These are phyloP conservation scores for Huntiella savannae DNA, from an alignment of 2,329 filamentous ascomycete species.

Conservation along the genomic window DNA sequence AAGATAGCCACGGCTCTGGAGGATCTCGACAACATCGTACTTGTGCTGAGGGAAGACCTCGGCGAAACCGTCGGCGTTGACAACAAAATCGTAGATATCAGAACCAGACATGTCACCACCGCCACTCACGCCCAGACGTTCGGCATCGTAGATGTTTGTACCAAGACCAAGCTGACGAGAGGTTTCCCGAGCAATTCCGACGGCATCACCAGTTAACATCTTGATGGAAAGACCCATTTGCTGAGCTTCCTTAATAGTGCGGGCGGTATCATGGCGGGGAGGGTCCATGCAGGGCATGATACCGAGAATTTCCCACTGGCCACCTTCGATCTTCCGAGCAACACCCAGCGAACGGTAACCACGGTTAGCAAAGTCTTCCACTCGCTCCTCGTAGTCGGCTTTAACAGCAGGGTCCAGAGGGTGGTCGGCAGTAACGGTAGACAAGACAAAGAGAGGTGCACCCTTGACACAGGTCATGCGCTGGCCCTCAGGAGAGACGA, in stretches of 20 bases:
- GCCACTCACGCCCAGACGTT: conserved; percentile 75
- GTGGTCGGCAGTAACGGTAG: conserved; percentile 73
- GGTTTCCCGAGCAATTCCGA: conserved; percentile 41
- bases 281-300: conserved; percentile 41
- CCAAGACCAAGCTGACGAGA: conserved; percentile 64
- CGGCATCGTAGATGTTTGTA: conserved; percentile 85
- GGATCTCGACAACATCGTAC: conserved; percentile 83
- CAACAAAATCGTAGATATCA: conserved; percentile 87
- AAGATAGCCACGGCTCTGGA: conserved; percentile 81
- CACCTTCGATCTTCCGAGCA: conserved; percentile 69
- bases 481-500: conserved; percentile 68
- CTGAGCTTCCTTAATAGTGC: conserved; percentile 81
- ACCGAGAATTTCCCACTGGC: conserved; percentile 64
- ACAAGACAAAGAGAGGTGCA: conserved; percentile 70
- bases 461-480: conserved; percentile 80
- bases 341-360: conserved; percentile 89
- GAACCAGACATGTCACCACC: conserved; percentile 86
- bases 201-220: conserved; percentile 90
- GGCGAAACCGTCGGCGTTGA: conserved; percentile 86
- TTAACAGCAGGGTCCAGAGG: conserved; percentile 58
- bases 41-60: conserved; percentile 93
- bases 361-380: conserved; percentile 77
- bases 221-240: conserved; percentile 75
- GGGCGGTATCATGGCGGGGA: conserved; percentile 74
- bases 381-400: conserved; percentile 77